Evolutionary conservation across 176 grass and related monocot genomes (phyloP), one percentile per base, ranked within the genome.

Genomic region (Rhynchospora tenuis): DNA sequence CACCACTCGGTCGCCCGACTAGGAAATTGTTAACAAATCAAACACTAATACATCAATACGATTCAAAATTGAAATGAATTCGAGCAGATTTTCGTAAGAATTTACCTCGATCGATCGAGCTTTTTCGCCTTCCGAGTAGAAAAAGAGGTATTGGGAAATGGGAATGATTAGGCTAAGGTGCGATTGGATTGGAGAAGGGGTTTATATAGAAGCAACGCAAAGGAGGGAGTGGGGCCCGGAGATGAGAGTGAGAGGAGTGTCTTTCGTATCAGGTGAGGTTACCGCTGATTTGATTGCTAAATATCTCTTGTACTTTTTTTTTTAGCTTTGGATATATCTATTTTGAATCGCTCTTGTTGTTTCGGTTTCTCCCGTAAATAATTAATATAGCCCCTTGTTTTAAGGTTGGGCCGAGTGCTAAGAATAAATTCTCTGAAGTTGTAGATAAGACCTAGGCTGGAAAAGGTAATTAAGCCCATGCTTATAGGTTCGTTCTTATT

Each of bases 131-230:
- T 38, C 3, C 33, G 33, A 28, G n/a, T 27, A 78, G 42, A 27
- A 54, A 78, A 54, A 16, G 51, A 79, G 43, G 24, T 17, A 76
- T 54, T 52, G 17, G 48, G 48, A 50, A 50, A 52, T 51, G 42
- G 44, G 48, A 76, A 59, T 58, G 75, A 79, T 79, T 58, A 58
- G 50, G 75, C 75, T 42, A 33, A 79, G 75, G 26, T 76, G 17
- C 10, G 38, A 76, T 50, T 48, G 19, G 70, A 24, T 73, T 46
- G 50, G 47, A 10, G 16, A 13, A 46, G 46, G 15, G 72, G 6
- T 51, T 75, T 54, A 76, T 54, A 74, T 74, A 24, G 45, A 9
- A 76, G 72, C 23, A 16, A 52, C 13, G 3, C 64, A 26, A 65
- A 12, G 4, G 29, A 42, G 64, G 12, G 17, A 68, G 9, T 76